Percentiles rank a stretch among this genome's conserved stretches.
phyloP scores from a whole-genome alignment of 2,329 filamentous ascomycete genomes.

The Claviceps digitariae region DNA sequence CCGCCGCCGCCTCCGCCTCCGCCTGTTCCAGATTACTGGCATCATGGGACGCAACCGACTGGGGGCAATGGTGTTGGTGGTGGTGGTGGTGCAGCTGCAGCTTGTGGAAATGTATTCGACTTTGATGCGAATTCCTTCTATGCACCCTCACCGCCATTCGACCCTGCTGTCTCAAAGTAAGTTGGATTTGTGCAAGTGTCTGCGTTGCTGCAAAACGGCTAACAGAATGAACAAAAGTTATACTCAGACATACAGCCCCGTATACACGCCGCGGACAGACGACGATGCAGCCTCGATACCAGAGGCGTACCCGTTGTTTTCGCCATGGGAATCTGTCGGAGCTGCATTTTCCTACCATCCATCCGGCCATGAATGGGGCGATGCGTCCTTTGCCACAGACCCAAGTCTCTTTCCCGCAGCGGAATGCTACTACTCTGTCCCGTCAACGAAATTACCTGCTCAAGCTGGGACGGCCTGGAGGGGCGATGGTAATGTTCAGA shows the following conservation, averaged over 20 bases:
- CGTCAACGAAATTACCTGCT: background rate
- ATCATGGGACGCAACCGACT: background rate
- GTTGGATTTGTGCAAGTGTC: background rate
- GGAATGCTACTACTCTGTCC: background rate
- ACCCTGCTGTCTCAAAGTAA: background rate
- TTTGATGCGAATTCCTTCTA: background rate
- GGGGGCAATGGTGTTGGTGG: too few relatives aligned
- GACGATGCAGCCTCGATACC: slow-evolving; percentile 1
- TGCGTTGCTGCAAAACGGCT: background rate
- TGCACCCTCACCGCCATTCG: background rate
- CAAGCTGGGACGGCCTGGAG: background rate
- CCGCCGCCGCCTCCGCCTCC: background rate
- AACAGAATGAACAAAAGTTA: background rate
- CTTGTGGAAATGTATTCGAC: background rate
- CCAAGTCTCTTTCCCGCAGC: background rate
- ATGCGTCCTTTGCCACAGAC: background rate
- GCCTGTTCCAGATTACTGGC: slow-evolving; percentile 4
- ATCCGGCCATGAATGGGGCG: background rate
- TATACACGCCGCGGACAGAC: background rate
- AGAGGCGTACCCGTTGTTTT: background rate
- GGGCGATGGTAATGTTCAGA: background rate
- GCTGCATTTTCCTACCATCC: background rate
- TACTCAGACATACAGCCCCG: background rate
- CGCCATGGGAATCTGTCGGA: background rate
- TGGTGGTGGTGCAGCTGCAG: too few relatives aligned